Evolutionary conservation across 495 filamentous ascomycete genomes (phyloP).

Genomic region (Ramalina peruviana): DNA sequence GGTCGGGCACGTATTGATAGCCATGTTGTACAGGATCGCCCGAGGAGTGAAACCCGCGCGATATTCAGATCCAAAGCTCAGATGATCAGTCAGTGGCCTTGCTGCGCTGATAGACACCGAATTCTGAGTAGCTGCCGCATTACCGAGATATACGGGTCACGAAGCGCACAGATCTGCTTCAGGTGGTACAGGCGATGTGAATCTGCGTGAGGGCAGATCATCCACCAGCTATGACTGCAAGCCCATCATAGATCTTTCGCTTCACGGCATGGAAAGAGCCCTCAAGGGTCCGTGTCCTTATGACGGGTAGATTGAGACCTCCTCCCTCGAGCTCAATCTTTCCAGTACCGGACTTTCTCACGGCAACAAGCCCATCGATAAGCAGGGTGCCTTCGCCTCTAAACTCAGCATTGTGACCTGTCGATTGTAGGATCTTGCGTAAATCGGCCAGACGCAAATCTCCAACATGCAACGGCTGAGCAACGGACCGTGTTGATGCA

Average conservation of each 20-base stretch:
- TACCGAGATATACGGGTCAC: too few species aligned
- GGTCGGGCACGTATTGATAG: too few species aligned
- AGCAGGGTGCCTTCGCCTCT: conserved; percentile 83
- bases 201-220: conserved; percentile 19
- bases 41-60: too few species aligned
- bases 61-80: too few species aligned
- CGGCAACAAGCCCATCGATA: conserved; percentile 74
- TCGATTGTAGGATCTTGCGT: conserved; percentile 62
- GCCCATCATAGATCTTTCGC: conserved; percentile 66
- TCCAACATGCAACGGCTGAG: conserved; percentile 87
- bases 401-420: conserved; percentile 84
- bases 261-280: conserved; percentile 65
- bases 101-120: too few species aligned
- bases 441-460: conserved; percentile 84
- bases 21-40: too few species aligned
- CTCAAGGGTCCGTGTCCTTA: conserved; percentile 24
- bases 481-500: conserved; percentile 58
- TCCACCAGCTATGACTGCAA: conserved; percentile 64
- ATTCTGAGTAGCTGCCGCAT: too few species aligned
- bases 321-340: conserved; percentile 82
- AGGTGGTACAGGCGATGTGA: too few species aligned
- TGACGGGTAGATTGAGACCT: conserved; percentile 33
- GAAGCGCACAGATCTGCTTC: too few species aligned
- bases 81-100: too few species aligned
- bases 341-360: conserved; percentile 76